These are phyloP conservation scores for Naganishia albida DNA, from an alignment of 1,284 basidiomycete genomes.

Conservation along the genomic window DNA sequence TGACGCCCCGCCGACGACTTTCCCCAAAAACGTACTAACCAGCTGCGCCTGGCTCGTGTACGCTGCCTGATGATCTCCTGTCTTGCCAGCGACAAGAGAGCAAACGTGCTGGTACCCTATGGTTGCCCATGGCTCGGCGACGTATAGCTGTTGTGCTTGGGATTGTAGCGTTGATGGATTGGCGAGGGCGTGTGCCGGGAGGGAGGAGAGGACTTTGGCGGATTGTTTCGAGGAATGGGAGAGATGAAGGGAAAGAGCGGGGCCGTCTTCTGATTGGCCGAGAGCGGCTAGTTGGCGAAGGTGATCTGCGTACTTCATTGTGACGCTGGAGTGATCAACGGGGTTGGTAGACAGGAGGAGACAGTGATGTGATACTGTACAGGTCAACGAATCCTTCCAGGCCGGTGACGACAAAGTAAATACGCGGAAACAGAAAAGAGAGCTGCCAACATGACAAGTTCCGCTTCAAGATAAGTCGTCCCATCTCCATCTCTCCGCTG, in stretches of 20 bases:
- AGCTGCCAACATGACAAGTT: background rate
- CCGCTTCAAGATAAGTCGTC: too few relatives aligned
- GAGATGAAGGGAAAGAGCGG: slow-evolving; percentile 23
- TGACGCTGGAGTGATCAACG: background rate
- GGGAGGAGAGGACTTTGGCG: slow-evolving; percentile 7
- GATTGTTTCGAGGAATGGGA: slow-evolving; percentile 19
- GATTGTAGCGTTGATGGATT: slow-evolving; percentile 13
- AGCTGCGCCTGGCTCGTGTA: slow-evolving; percentile 16
- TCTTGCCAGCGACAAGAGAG: background rate
- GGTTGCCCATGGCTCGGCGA: slow-evolving; percentile 9
- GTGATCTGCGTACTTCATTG: slow-evolving; percentile 25
- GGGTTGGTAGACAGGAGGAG: background rate
- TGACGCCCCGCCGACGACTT: slow-evolving; percentile 67
- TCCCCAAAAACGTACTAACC: slow-evolving; percentile 69
- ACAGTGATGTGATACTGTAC: too few relatives aligned
- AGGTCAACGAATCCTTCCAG: too few relatives aligned
- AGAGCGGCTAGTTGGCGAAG: slow-evolving; percentile 17
- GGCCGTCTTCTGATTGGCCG: slow-evolving; percentile 18
- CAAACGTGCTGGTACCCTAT: slow-evolving; percentile 6
- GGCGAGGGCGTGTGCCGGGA: slow-evolving; percentile 8
- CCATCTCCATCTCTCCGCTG: too few relatives aligned
- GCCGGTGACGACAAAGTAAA: slow-evolving; percentile 10
- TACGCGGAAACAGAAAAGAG: background rate
- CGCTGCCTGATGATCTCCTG: slow-evolving; percentile 9
- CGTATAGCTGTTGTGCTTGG: slow-evolving; percentile 3